Evolutionary conservation across 257 asterid genomes (phyloP).

Genomic region (Solanum chiquidenum): DNA sequence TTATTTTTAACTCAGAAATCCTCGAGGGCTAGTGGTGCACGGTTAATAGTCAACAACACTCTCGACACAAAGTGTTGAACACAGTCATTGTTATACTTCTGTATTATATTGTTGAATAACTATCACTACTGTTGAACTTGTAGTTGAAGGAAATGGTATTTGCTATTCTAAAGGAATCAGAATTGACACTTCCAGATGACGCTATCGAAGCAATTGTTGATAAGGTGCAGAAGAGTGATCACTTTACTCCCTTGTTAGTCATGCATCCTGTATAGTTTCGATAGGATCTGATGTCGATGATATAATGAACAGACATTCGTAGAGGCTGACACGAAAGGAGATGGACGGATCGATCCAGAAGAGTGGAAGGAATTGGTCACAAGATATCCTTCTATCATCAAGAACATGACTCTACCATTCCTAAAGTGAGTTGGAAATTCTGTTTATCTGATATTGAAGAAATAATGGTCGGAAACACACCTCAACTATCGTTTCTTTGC

Average conservation of each 20-base stretch:
- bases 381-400: conserved; percentile 48
- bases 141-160: conserved; percentile 59
- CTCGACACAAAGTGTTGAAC: not conserved
- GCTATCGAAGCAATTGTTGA: conserved; percentile 51
- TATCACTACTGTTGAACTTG: not conserved
- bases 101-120: not conserved
- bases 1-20: not conserved
- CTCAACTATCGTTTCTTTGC: not conserved
- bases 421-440: conserved; percentile 19
- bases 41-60: not conserved
- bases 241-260: not conserved
- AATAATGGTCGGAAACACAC: not conserved
- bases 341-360: conserved; percentile 46
- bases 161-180: conserved; percentile 53
- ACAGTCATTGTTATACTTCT: not conserved
- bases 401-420: conserved; percentile 66
- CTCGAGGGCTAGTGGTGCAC: not conserved
- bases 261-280: not conserved
- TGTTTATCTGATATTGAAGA: not conserved
- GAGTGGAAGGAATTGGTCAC: conserved; percentile 64
- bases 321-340: conserved; percentile 51
- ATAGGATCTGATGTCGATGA: not conserved
- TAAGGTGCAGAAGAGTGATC: conserved; percentile 28
- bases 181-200: conserved; percentile 33
- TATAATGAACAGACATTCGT: conserved; percentile 28